Conservation (phyloP, 179 eudicot genomes). For the Vitellaria paradoxa region DNA sequence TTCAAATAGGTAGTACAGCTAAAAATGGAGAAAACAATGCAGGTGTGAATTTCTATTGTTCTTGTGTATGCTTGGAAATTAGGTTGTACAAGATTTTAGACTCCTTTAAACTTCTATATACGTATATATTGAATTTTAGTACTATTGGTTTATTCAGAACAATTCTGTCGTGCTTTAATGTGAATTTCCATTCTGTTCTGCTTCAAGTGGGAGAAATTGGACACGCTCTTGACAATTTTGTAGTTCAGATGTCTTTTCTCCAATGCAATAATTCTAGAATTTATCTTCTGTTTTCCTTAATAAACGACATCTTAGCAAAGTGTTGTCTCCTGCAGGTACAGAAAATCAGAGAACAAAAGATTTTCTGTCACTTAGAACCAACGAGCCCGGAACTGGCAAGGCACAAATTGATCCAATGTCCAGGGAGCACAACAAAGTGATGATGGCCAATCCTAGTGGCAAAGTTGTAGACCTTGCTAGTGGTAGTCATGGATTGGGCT, state of each 20-base stretch:
- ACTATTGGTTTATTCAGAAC: neutral
- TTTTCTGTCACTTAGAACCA: conserved; percentile 1
- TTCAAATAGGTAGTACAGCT: conserved; percentile 1
- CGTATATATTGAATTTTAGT: neutral
- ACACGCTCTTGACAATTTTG: neutral
- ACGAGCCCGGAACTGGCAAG: conserved; percentile 10
- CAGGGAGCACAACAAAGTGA: conserved; percentile 1
- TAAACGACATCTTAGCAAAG: neutral
- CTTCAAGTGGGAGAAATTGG: neutral
- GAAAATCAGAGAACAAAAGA: conserved; percentile 11
- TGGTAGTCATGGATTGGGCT: conserved; percentile 10
- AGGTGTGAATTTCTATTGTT: conserved; percentile 18
- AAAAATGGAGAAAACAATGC: conserved; percentile 18
- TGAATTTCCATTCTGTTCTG: neutral
- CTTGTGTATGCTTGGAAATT: neutral
- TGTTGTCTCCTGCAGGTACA: conserved; percentile 21
- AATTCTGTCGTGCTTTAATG: neutral
- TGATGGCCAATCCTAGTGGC: neutral
- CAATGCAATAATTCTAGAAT: neutral
- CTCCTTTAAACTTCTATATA: neutral
- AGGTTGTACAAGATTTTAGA: neutral
- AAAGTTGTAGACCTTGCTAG: conserved; percentile 12
- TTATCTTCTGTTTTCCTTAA: neutral
- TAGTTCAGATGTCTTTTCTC: neutral
- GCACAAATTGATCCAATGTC: neutral